A percentile compares a stretch with the other conserved stretches of the same genome.
Evolutionary conservation across 73 alveolate species (phyloP).

Genomic region (Paramecium tetraurelia): DNA sequence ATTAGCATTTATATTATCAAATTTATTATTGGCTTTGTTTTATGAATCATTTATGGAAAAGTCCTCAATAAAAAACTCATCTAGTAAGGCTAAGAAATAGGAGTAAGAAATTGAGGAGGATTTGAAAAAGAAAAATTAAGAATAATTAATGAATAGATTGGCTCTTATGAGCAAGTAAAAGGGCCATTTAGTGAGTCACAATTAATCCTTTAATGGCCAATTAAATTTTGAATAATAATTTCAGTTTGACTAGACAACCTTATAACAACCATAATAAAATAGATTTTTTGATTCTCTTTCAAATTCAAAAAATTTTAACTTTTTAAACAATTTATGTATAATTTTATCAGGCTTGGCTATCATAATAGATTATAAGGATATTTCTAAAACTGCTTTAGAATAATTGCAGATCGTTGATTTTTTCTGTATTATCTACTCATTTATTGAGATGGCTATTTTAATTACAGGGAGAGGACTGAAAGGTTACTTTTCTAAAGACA

Average conservation of each 20-base stretch:
- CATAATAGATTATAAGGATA: background rate
- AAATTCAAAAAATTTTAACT: background rate
- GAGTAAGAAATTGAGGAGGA: background rate
- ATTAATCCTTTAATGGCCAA: background rate
- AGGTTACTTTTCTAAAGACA: background rate
- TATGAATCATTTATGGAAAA: constrained; percentile 20
- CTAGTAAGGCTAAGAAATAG: background rate
- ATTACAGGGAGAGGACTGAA: background rate
- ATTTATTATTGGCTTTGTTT: background rate
- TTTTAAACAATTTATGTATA: background rate
- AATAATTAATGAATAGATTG: constrained; percentile 8
- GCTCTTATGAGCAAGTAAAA: background rate
- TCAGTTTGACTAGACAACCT: background rate
- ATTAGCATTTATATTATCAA: constrained; percentile 36
- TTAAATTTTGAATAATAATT: background rate
- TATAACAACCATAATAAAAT: background rate
- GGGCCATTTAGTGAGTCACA: background rate
- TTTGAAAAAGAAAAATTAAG: background rate
- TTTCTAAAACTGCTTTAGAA: background rate
- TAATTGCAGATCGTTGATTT: background rate
- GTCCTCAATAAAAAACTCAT: background rate
- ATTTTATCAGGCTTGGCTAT: background rate
- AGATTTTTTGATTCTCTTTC: background rate
- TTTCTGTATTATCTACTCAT: background rate
- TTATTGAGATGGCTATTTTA: background rate